A percentile compares a stretch with the other conserved stretches of the same genome.
Conservation (phyloP, 352 stramenopile genomes). For the Globisporangium yorkense region DNA sequence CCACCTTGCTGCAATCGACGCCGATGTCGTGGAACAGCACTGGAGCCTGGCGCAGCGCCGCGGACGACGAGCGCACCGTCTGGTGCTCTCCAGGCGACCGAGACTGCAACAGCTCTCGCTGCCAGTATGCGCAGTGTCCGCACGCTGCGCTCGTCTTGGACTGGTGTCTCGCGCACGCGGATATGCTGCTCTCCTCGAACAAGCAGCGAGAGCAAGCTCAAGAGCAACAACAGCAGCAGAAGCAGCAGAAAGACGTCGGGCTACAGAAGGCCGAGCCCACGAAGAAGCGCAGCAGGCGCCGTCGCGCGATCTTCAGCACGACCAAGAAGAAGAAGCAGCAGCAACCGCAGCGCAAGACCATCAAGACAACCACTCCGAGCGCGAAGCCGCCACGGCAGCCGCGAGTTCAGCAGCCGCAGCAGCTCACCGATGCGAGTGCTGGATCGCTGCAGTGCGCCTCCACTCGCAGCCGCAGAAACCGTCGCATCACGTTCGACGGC, state of each 20-base stretch:
- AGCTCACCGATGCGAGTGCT: neutral
- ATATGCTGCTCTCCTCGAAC: neutral
- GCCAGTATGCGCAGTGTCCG: neutral
- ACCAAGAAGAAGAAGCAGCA: neutral
- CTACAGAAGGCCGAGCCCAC: neutral
- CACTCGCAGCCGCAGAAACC: constrained; percentile 2
- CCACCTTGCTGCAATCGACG: neutral
- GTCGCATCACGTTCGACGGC: constrained; percentile 7
- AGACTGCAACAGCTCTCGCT: neutral
- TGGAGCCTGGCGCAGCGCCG: neutral
- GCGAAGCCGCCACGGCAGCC: neutral
- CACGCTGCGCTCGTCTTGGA: neutral
- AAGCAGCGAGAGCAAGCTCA: neutral
- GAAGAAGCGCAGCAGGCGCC: constrained; percentile 10
- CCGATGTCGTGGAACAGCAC: neutral
- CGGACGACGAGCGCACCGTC: neutral
- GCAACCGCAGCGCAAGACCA: neutral
- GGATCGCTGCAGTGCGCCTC: neutral
- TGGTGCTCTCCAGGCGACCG: neutral
- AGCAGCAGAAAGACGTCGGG: too few species aligned
- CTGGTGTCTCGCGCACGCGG: constrained; percentile 5
- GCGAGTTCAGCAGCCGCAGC: neutral
- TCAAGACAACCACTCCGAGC: neutral
- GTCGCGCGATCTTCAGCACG: constrained; percentile 2
- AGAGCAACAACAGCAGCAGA: neutral